Base-by-base conservation (phyloP, 768 basidiomycete genomes). In the Lactarius evosmus region DNA sequence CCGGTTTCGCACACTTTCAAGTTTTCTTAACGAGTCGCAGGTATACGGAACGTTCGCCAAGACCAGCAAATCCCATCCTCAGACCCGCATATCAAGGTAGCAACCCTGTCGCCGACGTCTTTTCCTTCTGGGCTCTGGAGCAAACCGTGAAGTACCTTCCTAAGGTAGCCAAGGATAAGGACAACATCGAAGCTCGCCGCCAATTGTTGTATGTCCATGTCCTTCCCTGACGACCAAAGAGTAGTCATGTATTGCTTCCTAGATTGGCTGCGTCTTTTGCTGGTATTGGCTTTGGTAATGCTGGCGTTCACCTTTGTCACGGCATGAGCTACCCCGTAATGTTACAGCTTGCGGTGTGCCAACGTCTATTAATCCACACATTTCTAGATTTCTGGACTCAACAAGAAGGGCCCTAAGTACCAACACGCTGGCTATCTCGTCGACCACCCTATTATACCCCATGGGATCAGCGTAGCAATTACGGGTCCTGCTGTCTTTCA, bases 401-500 rank as follows among this genome's bases (percentile, higher is more conserved):
- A 98, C 79, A 97, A 98, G 78, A 88, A 86, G 67, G 93, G 95
- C 0, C 92, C 94, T 1, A 89, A 91, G 72, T 98, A 91, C 76
- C 85, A 90, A 72, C 93, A 96, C 73, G 85, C 93, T 29, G 95
- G 93, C 51, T 98, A 98, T 76, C 77, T 82, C 22, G 86, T 86
- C n/a, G 82, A 89, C 67, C 80, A 84, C 56, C 95, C 95, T 7
- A 93, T 98, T 67, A 94, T 98, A 62, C 95, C 95, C 14, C 95
- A 97, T 71, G 95, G 95, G 54, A 79, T 96, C 71, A 90, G 91
- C 68, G 94, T 96, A 54, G 93, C 95, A 6, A 77, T 96, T 61
- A 92, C 93, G 22, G 94, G 91, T 11, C 94, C 94, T 32, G 89
- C 96, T 68, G 96, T 98, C 50, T 98, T 98, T 82, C 85, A 89